Percentiles rank a stretch among this genome's conserved stretches.
Conservation (phyloP, 2,329 filamentous ascomycete species). For the Fusarium xyrophilum region DNA sequence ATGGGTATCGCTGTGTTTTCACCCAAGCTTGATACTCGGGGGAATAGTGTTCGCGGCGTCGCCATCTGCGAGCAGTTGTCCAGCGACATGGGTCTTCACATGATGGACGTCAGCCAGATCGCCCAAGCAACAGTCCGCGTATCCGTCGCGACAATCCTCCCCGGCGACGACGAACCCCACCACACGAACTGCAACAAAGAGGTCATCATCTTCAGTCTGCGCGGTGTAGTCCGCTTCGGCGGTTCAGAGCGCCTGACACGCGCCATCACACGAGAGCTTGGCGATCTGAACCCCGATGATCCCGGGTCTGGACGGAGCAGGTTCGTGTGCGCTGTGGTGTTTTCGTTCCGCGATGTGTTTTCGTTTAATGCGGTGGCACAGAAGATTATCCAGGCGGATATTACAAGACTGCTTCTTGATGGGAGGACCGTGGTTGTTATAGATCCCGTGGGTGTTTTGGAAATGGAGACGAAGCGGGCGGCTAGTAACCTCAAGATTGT, state of each 20-base stretch:
- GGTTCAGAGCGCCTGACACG: slow-evolving; percentile 46
- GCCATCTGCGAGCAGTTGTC: slow-evolving; percentile 45
- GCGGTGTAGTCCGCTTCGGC: slow-evolving; percentile 46
- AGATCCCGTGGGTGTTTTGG: slow-evolving; percentile 41
- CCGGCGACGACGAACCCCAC: slow-evolving; percentile 38
- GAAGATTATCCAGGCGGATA: slow-evolving; percentile 42
- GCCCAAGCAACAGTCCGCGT: slow-evolving; percentile 42
- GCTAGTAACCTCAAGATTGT: slow-evolving; percentile 32
- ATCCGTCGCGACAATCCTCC: slow-evolving; percentile 42
- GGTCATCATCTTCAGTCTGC: slow-evolving; percentile 44
- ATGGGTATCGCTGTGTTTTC: slow-evolving; percentile 45
- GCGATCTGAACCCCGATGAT: slow-evolving; percentile 29
- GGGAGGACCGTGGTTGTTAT: slow-evolving; percentile 43
- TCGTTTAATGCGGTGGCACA: slow-evolving; percentile 44
- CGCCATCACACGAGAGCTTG: slow-evolving; percentile 43
- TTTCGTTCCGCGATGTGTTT: slow-evolving; percentile 45
- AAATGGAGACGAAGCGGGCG: slow-evolving; percentile 19
- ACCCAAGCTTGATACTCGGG: slow-evolving; percentile 44
- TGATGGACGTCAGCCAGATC: slow-evolving; percentile 48
- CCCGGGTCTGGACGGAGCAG: slow-evolving; percentile 38
- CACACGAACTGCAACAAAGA: slow-evolving; percentile 40
- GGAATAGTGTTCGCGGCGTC: slow-evolving; percentile 45
- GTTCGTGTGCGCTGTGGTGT: slow-evolving; percentile 43
- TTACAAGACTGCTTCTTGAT: slow-evolving; percentile 36
- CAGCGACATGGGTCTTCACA: slow-evolving; percentile 46